Percentiles rank a stretch among this genome's conserved stretches.
Evolutionary conservation across 2,329 filamentous ascomycete species (phyloP).

Genomic region (Talaromyces islandicus): DNA sequence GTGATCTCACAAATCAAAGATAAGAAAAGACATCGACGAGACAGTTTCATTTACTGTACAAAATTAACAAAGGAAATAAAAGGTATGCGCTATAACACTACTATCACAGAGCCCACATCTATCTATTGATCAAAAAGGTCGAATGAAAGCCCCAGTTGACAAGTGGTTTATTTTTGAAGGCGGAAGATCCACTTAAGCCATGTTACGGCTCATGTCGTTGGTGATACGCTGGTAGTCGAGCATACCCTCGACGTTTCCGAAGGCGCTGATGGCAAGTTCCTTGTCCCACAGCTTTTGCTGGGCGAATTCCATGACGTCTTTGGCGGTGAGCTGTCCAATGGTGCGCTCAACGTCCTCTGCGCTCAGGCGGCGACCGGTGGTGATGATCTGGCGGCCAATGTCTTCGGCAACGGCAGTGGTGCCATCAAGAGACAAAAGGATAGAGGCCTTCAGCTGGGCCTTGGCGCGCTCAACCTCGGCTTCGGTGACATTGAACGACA

Average conservation of each 20-base stretch:
- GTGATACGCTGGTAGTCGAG: constrained; percentile 52
- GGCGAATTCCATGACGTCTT: constrained; percentile 96
- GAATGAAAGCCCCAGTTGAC: background rate
- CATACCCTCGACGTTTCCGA: constrained; percentile 84
- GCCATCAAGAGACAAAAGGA: constrained; percentile 93
- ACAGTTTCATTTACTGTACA: constrained; percentile 14
- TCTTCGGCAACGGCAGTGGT: constrained; percentile 97
- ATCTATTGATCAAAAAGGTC: constrained; percentile 10
- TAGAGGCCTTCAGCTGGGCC: constrained; percentile 96
- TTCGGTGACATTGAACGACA: constrained; percentile 79
- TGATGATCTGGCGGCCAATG: constrained; percentile 97
- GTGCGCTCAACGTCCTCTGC: constrained; percentile 92
- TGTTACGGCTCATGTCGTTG: constrained; percentile 80
- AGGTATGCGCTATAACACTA: constrained; percentile 13
- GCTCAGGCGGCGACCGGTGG: constrained; percentile 84
- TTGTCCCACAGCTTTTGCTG: constrained; percentile 95
- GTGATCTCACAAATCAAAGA: background rate
- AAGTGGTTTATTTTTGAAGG: background rate
- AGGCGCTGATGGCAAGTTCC: constrained; percentile 87
- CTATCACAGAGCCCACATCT: constrained; percentile 12
- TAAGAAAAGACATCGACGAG: constrained; percentile 7
- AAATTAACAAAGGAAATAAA: constrained; percentile 9
- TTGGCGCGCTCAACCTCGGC: constrained; percentile 97
- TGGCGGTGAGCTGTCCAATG: constrained; percentile 83
- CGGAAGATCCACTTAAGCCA: constrained; percentile 21